phyloP scores from a whole-genome alignment of 768 basidiomycete species.

The Lepiota venenata region DNA sequence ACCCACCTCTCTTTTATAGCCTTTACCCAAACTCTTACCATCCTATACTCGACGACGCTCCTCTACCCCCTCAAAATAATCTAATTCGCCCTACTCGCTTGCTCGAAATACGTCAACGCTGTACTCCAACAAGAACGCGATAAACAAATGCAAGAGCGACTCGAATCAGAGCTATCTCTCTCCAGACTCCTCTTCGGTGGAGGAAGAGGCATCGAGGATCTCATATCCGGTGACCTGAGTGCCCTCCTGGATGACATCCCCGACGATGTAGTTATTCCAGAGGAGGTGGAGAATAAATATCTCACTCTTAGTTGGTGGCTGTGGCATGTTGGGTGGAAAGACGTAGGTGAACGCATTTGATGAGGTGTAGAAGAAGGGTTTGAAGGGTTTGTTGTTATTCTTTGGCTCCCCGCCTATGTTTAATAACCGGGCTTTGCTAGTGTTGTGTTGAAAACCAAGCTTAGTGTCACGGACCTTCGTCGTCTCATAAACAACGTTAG shows the following conservation, averaged over 20 bases:
- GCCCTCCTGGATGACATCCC: slow-evolving; percentile 15
- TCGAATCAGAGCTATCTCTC: slow-evolving; percentile 38
- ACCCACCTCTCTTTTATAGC: slow-evolving; percentile 44
- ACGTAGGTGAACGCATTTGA: slow-evolving; percentile 17
- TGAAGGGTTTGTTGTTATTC: slow-evolving; percentile 56
- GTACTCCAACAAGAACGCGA: slow-evolving; percentile 59
- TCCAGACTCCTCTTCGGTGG: slow-evolving; percentile 32
- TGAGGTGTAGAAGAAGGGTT: slow-evolving; percentile 50
- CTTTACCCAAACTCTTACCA: slow-evolving; percentile 83
- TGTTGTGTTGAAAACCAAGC: slow-evolving; percentile 77
- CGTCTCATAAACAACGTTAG: slow-evolving; percentile 71
- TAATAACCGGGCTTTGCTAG: slow-evolving; percentile 34
- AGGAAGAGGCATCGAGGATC: slow-evolving; percentile 20
- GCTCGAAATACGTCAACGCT: slow-evolving; percentile 74
- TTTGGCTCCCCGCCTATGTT: too few species aligned
- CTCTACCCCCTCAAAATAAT: slow-evolving; percentile 83
- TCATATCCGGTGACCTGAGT: slow-evolving; percentile 14
- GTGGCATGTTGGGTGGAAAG: slow-evolving; percentile 19
- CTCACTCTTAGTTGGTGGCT: slow-evolving; percentile 19
- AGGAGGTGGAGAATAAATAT: slow-evolving; percentile 57
- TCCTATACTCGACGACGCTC: slow-evolving; percentile 82
- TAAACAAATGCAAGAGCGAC: slow-evolving; percentile 45
- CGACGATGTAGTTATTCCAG: slow-evolving; percentile 31
- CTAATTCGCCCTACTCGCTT: slow-evolving; percentile 83
- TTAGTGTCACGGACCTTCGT: slow-evolving; percentile 68